Base-by-base conservation (phyloP, 345 rosid genomes). In the Draba incana region DNA sequence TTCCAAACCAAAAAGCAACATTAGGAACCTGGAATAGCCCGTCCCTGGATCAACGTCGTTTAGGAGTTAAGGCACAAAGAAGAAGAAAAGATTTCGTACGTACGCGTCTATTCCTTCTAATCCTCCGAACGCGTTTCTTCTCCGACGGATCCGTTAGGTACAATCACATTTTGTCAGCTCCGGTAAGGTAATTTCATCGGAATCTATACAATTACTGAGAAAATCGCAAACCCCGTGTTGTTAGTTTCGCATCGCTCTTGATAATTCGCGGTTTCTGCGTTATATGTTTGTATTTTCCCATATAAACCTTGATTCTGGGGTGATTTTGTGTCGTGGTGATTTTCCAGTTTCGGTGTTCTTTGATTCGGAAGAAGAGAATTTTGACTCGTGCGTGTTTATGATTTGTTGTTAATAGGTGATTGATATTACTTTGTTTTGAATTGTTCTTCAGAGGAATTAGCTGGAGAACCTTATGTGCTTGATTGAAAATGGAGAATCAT, bases 401-500 rank as follows among this genome's bases (percentile, higher is more conserved):
- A 44, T 60, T 62, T 46, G 16, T 35, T 35, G 5, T 13, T 13
- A 8, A 6, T 33, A 33, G 37, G 37, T 33, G 39, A 48, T 49
- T 37, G 10, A 27, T 66, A 31, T 27, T 53, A 6, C 20, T 52
- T 65, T 27, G 27, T 38, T 65, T 64, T 64, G 6, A 13, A 51
- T 13, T 25, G 8, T 39, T 15, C 0, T 25, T 8, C 23, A 52
- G 11, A 41, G 41, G 61, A 41, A 39, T 39, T 11, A 64, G 44
- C 58, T 50, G 10, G 4, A 24, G 55, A 28, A 33, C 20, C 41
- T 52, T 65, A 37, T 64, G 69, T 38, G 59, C n/a, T 10, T 52
- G 8, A 20, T 47, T 28, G 82, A 84, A 23, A 55, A 65, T 76
- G 75, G 79, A 76, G 12, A 76, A 76, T 50, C 47, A 70, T 20